These are phyloP conservation scores for Epichloe elymi DNA, from an alignment of 2,329 filamentous ascomycete species.

Conservation along the genomic window DNA sequence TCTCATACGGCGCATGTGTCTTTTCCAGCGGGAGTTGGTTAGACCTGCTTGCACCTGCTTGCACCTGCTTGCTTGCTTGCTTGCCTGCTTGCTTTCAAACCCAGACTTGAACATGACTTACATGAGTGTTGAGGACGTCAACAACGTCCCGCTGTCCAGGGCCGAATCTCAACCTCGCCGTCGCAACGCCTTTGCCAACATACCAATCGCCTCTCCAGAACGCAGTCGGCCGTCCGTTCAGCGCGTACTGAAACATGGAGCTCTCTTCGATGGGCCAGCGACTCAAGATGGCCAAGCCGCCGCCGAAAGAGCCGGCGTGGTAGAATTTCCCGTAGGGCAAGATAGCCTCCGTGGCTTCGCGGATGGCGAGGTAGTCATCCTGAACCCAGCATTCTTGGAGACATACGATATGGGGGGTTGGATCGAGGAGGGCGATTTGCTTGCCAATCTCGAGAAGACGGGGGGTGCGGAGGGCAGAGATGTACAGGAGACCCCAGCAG, in stretches of 20 bases:
- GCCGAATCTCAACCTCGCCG: slow-evolving; percentile 64
- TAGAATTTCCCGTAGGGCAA: slow-evolving; percentile 93
- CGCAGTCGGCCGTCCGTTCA: slow-evolving; percentile 85
- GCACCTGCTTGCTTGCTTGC: background rate
- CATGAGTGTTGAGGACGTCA: slow-evolving; percentile 89
- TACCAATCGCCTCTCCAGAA: slow-evolving; percentile 95
- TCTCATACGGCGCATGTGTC: slow-evolving; percentile 77
- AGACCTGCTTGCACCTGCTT: too few relatives aligned
- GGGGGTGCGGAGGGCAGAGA: slow-evolving; percentile 64
- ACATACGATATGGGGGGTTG: slow-evolving; percentile 73
- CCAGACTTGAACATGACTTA: slow-evolving; percentile 21
- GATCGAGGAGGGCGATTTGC: slow-evolving; percentile 55
- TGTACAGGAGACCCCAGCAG: slow-evolving; percentile 89
- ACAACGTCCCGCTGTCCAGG: slow-evolving; percentile 50
- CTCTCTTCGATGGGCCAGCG: slow-evolving; percentile 88
- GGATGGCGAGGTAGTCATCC: slow-evolving; percentile 68
- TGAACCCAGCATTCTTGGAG: slow-evolving; percentile 92
- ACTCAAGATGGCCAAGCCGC: slow-evolving; percentile 77
- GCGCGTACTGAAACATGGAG: slow-evolving; percentile 72
- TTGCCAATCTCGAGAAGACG: slow-evolving; percentile 75
- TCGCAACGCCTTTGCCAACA: slow-evolving; percentile 87
- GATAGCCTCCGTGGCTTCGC: slow-evolving; percentile 55
- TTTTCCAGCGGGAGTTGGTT: slow-evolving; percentile 10
- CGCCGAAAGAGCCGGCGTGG: slow-evolving; percentile 76
- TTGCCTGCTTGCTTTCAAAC: background rate